Conservation (phyloP, 208 protist species). For the Spironucleus salmonicida region DNA sequence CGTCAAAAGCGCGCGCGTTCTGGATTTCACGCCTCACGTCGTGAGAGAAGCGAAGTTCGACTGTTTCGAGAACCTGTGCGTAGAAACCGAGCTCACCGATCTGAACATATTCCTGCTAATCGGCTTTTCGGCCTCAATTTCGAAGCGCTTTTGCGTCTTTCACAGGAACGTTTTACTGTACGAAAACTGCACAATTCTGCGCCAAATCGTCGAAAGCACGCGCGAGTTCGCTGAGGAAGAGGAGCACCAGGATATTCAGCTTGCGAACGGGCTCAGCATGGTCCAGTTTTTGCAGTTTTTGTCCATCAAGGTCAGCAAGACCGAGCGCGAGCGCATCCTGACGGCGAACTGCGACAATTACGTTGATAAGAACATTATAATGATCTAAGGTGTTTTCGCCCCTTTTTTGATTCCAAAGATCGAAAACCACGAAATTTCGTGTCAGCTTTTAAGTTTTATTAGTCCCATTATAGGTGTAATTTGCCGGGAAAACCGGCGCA, state of each 20-base stretch:
- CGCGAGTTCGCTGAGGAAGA: neutral
- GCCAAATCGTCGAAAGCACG: neutral
- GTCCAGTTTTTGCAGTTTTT: neutral
- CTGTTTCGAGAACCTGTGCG: neutral
- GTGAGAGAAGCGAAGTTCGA: neutral
- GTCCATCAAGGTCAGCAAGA: neutral
- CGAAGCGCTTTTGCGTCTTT: no score
- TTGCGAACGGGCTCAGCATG: neutral
- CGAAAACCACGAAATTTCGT: neutral
- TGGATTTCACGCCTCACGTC: neutral
- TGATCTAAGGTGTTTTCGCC: conserved; percentile 3
- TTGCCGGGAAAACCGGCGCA: neutral
- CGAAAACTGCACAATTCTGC: neutral
- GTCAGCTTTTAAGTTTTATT: neutral
- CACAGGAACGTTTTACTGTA: neutral
- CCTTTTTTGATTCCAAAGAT: conserved; percentile 3
- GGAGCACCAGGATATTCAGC: no score
- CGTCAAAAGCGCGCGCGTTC: neutral
- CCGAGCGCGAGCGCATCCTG: neutral
- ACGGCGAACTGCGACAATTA: neutral
- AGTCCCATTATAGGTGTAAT: neutral
- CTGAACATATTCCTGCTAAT: neutral
- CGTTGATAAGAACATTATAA: neutral
- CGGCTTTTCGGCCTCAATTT: neutral
- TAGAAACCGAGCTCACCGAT: neutral